These are phyloP conservation scores for Gracilaria domingensis DNA, from an alignment of 23 red algal species.

Conservation along the genomic window DNA sequence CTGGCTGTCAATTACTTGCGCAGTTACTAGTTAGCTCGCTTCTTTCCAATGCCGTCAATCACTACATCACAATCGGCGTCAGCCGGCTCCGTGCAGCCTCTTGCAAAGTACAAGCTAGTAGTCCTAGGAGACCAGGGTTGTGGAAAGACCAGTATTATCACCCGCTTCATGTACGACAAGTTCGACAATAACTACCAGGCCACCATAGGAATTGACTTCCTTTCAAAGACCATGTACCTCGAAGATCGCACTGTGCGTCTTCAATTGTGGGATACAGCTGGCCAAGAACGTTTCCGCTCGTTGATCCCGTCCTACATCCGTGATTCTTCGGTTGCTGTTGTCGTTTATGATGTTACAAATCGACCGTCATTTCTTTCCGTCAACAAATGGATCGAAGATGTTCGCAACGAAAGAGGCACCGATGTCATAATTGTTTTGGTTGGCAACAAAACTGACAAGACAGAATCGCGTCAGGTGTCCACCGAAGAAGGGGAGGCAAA, in stretches of 20 bases:
- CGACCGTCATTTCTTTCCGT: slow-evolving; percentile 91
- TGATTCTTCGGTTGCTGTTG: slow-evolving; percentile 97
- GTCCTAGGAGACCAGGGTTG: slow-evolving; percentile 97
- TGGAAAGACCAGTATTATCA: slow-evolving; percentile 99
- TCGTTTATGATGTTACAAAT: slow-evolving; percentile 98
- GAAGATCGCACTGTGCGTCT: slow-evolving; percentile 99
- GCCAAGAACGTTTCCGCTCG: slow-evolving; percentile 99
- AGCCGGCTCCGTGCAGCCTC: slow-evolving; percentile 72
- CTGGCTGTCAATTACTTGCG: no score
- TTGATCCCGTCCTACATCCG: slow-evolving; percentile 99
- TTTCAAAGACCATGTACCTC: slow-evolving; percentile 99
- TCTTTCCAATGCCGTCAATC: slow-evolving; percentile 4
- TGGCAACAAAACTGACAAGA: slow-evolving; percentile 94
- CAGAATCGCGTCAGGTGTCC: slow-evolving; percentile 89
- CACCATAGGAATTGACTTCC: slow-evolving; percentile 99
- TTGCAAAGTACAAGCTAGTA: slow-evolving; percentile 99
- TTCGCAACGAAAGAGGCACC: slow-evolving; percentile 93
- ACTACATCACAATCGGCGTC: slow-evolving; percentile 36
- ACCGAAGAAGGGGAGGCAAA: slow-evolving; percentile 99
- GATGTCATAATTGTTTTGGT: slow-evolving; percentile 99
- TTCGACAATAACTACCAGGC: slow-evolving; percentile 99
- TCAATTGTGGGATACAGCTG: slow-evolving; percentile 99
- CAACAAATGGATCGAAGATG: slow-evolving; percentile 99
- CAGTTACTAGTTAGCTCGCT: no score
- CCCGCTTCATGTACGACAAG: slow-evolving; percentile 99